These are phyloP conservation scores for Flaveria ramosissima DNA, from an alignment of 129 eudicot species.

Conservation along the genomic window DNA sequence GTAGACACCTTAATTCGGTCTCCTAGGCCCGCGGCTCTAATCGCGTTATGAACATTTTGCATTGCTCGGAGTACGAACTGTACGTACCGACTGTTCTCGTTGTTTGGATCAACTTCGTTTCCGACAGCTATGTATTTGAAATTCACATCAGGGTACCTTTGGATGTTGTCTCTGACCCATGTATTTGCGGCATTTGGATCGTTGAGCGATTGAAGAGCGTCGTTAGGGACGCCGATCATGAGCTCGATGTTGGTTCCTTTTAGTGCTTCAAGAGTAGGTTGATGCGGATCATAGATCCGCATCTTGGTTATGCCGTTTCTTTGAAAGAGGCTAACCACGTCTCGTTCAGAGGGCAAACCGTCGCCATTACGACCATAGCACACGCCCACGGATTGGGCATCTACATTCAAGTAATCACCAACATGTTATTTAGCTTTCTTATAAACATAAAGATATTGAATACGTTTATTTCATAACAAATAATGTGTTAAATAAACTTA, in stretches of 20 bases:
- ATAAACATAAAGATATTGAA: not conserved
- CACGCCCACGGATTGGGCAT: slow-evolving; percentile 39
- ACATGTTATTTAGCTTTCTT: not conserved
- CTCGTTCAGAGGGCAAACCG: slow-evolving; percentile 41
- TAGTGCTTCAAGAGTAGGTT: slow-evolving; percentile 36
- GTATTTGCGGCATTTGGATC: slow-evolving; percentile 33
- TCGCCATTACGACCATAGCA: slow-evolving; percentile 38
- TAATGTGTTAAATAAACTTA: no score
- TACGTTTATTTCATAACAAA: no score
- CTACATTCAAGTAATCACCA: slow-evolving; percentile 8
- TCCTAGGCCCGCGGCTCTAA: slow-evolving; percentile 24
- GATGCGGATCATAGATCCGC: slow-evolving; percentile 41
- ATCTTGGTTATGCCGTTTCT: slow-evolving; percentile 30
- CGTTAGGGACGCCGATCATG: slow-evolving; percentile 44
- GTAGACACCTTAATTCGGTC: slow-evolving; percentile 30
- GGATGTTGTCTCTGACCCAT: slow-evolving; percentile 59
- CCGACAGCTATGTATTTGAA: slow-evolving; percentile 61
- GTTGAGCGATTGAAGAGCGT: slow-evolving; percentile 26
- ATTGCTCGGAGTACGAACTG: slow-evolving; percentile 39
- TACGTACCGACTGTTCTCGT: slow-evolving; percentile 1
- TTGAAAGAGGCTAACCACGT: slow-evolving; percentile 34
- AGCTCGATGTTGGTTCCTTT: slow-evolving; percentile 40
- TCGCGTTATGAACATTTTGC: slow-evolving; percentile 36
- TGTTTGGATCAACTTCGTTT: slow-evolving; percentile 48
- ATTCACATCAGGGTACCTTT: slow-evolving; percentile 37